A percentile compares a stretch with the other conserved stretches of the same genome.
Conservation (phyloP, 768 basidiomycete genomes). For the Suillus alpinus region DNA sequence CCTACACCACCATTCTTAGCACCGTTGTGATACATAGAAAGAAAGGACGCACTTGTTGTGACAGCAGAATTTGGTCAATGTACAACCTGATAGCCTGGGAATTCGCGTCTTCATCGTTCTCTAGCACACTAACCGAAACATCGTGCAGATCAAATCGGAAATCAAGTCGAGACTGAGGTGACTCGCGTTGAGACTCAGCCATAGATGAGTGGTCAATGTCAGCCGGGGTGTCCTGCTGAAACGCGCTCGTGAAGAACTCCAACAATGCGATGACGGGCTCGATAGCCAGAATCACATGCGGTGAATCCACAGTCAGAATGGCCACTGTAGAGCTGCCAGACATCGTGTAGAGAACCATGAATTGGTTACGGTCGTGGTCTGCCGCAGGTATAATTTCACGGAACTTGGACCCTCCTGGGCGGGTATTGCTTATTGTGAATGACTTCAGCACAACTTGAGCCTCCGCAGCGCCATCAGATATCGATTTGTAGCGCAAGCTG, state of each 20-base stretch:
- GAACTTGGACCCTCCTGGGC: constrained; percentile 78
- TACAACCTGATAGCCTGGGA: constrained; percentile 85
- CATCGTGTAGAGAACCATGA: constrained; percentile 88
- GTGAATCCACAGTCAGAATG: constrained; percentile 88
- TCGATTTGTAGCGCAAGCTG: constrained; percentile 73
- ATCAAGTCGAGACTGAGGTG: constrained; percentile 35
- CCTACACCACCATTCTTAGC: constrained; percentile 41
- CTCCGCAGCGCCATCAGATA: constrained; percentile 82
- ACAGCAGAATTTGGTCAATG: constrained; percentile 82
- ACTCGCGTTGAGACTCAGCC: constrained; percentile 7
- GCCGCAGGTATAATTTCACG: constrained; percentile 95
- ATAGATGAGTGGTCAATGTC: constrained; percentile 14
- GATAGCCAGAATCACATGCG: constrained; percentile 86
- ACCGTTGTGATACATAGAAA: constrained; percentile 10
- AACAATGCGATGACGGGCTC: constrained; percentile 90
- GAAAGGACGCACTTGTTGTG: constrained; percentile 72
- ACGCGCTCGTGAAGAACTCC: constrained; percentile 73
- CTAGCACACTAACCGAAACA: constrained; percentile 84
- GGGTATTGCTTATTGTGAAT: constrained; percentile 87
- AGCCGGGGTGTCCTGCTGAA: constrained; percentile 25
- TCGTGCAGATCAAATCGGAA: constrained; percentile 89
- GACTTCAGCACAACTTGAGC: constrained; percentile 87
- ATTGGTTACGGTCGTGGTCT: constrained; percentile 82
- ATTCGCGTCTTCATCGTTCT: constrained; percentile 73
- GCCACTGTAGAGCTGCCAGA: constrained; percentile 68